A percentile compares a stretch with the other conserved stretches of the same genome.
Conservation (phyloP, 1,139 yeast species). For the Wickerhamiella pararugosa region DNA sequence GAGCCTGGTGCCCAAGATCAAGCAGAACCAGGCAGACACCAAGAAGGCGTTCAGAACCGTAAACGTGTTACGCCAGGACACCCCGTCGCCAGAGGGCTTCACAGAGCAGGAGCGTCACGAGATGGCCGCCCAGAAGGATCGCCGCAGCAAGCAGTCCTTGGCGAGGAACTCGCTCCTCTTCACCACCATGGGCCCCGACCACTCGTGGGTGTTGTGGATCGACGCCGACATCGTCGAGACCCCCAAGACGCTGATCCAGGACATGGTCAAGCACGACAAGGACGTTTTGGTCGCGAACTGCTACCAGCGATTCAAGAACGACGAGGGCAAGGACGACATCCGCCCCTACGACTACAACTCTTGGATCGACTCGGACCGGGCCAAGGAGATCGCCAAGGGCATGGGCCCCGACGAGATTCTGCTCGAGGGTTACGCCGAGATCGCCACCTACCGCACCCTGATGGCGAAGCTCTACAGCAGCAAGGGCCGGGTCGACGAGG, state of each 20-base stretch:
- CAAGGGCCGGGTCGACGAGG: slow-evolving; percentile 39
- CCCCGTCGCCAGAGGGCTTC: slow-evolving; percentile 42
- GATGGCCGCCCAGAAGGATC: slow-evolving; percentile 66
- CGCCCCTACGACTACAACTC: slow-evolving; percentile 92
- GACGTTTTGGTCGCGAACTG: slow-evolving; percentile 87
- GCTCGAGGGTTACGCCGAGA: slow-evolving; percentile 78
- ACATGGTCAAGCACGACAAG: slow-evolving; percentile 71
- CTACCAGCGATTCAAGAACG: slow-evolving; percentile 59
- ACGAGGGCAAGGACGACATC: slow-evolving; percentile 35
- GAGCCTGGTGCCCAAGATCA: slow-evolving; percentile 57
- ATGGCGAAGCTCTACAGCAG: slow-evolving; percentile 81
- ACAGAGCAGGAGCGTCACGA: slow-evolving; percentile 69
- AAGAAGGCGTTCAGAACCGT: slow-evolving; percentile 35
- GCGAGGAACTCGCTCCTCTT: slow-evolving; percentile 85
- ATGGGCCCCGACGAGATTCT: slow-evolving; percentile 80
- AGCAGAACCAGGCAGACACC: slow-evolving; percentile 44
- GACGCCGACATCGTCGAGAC: slow-evolving; percentile 91
- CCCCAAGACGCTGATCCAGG: slow-evolving; percentile 69
- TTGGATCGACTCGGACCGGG: slow-evolving; percentile 90
- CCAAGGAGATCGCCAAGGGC: slow-evolving; percentile 51
- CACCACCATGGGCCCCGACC: slow-evolving; percentile 78
- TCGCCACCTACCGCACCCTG: slow-evolving; percentile 88
- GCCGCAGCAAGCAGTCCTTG: slow-evolving; percentile 81
- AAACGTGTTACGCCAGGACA: slow-evolving; percentile 81
- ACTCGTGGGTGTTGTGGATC: slow-evolving; percentile 92